Evolutionary conservation across 1,139 yeast genomes (phyloP).

Genomic region (Hemisphaericaspora subhashii): DNA sequence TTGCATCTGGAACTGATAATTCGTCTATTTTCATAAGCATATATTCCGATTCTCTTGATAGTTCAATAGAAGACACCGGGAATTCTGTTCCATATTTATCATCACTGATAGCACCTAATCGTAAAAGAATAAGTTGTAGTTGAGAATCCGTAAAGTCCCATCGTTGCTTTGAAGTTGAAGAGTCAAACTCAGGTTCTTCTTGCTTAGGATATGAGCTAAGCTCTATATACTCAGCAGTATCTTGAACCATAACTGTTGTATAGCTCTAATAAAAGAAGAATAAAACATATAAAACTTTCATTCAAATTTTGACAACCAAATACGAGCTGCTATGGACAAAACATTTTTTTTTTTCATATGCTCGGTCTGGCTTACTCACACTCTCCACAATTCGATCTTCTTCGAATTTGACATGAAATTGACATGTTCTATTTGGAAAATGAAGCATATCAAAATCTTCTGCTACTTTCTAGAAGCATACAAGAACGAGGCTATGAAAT

Average conservation of each 20-base stretch:
- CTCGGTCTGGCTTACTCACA: too few relatives aligned
- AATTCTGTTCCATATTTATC: conserved; percentile 20
- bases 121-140: conserved; percentile 26
- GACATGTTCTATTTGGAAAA: too few relatives aligned
- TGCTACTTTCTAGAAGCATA: too few relatives aligned
- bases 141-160: conserved; percentile 23
- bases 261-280: not conserved
- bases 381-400: too few relatives aligned
- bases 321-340: too few relatives aligned
- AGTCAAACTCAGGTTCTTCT: not conserved
- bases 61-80: conserved; percentile 15
- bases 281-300: too few relatives aligned
- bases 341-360: too few relatives aligned
- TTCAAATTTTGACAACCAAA: too few relatives aligned
- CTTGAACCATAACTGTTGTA: not conserved
- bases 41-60: conserved; percentile 24
- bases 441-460: too few relatives aligned
- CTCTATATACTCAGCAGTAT: conserved; percentile 10
- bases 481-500: too few relatives aligned
- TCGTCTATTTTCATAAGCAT: conserved; percentile 32
- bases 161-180: not conserved
- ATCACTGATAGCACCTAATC: conserved; percentile 34
- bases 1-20: conserved; percentile 25
- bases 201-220: conserved; percentile 3
- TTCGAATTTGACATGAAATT: too few relatives aligned